Percentiles rank a stretch among this genome's conserved stretches.
These are phyloP conservation scores for Apiospora sp. DNA, from an alignment of 2,329 filamentous ascomycete genomes.

Conservation along the genomic window DNA sequence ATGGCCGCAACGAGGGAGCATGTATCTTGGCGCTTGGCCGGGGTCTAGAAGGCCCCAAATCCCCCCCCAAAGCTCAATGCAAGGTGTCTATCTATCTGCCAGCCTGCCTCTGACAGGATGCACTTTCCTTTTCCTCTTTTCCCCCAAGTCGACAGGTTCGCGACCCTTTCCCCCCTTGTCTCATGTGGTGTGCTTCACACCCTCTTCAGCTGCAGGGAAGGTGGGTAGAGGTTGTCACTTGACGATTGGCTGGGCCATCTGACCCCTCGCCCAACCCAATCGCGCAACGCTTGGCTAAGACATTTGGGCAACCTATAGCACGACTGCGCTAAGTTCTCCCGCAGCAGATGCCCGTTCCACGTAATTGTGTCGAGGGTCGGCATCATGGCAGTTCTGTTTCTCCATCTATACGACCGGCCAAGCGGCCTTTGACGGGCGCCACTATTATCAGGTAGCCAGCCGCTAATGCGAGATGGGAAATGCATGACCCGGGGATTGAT, in stretches of 20 bases:
- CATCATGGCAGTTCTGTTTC: not conserved
- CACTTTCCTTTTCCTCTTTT: not conserved
- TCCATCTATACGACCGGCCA: not conserved
- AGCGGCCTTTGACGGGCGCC: not conserved
- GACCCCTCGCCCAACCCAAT: slow-evolving; percentile 17
- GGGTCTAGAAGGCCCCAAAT: not conserved
- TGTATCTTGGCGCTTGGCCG: not conserved
- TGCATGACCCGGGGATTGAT: not conserved
- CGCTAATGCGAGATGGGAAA: slow-evolving; percentile 19
- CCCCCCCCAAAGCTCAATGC: not conserved
- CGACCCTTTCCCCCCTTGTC: not conserved
- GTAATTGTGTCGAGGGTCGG: not conserved
- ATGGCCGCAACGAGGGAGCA: not conserved
- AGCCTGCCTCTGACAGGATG: not conserved
- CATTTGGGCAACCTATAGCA: slow-evolving; percentile 13
- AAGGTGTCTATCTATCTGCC: not conserved
- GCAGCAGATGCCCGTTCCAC: slow-evolving; percentile 7
- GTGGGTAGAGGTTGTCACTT: slow-evolving; percentile 17
- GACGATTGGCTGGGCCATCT: slow-evolving; percentile 20
- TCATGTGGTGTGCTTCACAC: slow-evolving; percentile 22
- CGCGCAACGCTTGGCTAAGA: not conserved
- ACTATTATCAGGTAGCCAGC: not conserved
- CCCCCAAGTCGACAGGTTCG: slow-evolving; percentile 13
- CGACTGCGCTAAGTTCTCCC: not conserved
- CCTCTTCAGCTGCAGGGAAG: not conserved